Base-by-base conservation (phyloP, 2,329 filamentous ascomycete genomes). In the Aspergillus japonicus region DNA sequence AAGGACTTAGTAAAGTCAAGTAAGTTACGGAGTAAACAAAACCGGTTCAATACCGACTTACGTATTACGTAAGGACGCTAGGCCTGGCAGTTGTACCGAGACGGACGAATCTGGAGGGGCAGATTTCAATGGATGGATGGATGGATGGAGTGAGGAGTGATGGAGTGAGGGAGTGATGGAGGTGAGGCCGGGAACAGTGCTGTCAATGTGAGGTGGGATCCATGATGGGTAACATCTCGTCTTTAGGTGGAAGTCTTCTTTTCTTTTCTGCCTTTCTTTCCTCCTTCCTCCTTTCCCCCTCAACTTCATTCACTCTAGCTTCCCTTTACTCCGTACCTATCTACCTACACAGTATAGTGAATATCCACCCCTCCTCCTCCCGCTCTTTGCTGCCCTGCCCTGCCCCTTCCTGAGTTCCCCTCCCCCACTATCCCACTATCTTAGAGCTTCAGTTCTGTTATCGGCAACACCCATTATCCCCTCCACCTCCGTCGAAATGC, bases 401-500 rank as follows among this genome's bases (percentile, higher is more conserved):
- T 16, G 6, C 2, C 16, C 6, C 16, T n/a, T 44, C 14, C n/a
- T 44, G 16, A 16, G 44, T 19, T 44, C 29, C 50, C 47, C 51
- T 51, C 50, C 35, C 31, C 51, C 48, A 35, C 44, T 23, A 23
- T 23, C 47, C 24, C 24, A 26, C 24, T 29, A 49, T 54, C 47
- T 12, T 5, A 35, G 33, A 12, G 33, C 33, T 12, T 35, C 10
- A 10, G 14, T 16, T 35, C 33, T 35, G 19, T 52, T 21, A 26
- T 29, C 23, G 23, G 39, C n/a, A 10, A 50, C 31, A 8, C 19
- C 35, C 33, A 12, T 23, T 33, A n/a, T 39, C 49, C 39, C 48
- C 35, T 35, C 33, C 29, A 56, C 42, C 19, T 53, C 47, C 60
- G 51, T 51, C 69, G 78, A 67, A 48, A 85, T 93, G 84, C 89